Base-by-base conservation (phyloP, 176 grass and related monocot species). In the Oryza glumipatula region DNA sequence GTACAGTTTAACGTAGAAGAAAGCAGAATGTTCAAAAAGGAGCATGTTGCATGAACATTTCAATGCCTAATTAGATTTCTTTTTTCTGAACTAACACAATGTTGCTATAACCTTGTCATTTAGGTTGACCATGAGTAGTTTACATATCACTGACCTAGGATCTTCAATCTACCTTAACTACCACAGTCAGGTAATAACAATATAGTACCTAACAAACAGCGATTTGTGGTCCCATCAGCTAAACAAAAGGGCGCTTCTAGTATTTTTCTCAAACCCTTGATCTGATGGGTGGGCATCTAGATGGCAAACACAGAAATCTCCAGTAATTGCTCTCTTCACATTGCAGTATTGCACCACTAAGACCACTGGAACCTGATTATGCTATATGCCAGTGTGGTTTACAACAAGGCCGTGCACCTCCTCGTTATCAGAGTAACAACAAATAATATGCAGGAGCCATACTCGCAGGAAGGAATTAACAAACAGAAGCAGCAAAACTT, bases 151-250 rank as follows among this genome's bases (percentile, higher is more conserved):
- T 76, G 0, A 41, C 23, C 66, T 11, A 4, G 69, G 26, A 23
- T 44, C 35, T 22, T 83, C 35, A 73, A 26, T 67, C 35, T 4
- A 71, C 65, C 16, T 26, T 26, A 77, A 54, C 26, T 35, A 90
- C 33, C 13, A 24, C 2, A 7, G 26, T 36, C 46, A 9, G 10
- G 21, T 23, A 66, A 48, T 17, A 54, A 44, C n/a, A 82, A 65
- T 32, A 36, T 30, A 41, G 39, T 41, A 14, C 23, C 60, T 14
- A 67, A 72, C 12, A 70, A 76, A 68, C 5, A 15, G 26, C 11
- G 44, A 47, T 75, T 61, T 11, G 58, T 2, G 2, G 43, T 44
- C 48, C 9, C 38, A 68, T 47, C 60, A 47, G 22, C 23, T 1
- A 74, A 84, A 43, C 16, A 1, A 41, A 48, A 36, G 26, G 5